Evolutionary conservation across 164 flowering plant genomes (phyloP), one percentile per base, ranked within the genome.

Genomic region (Macadamia integrifolia): DNA sequence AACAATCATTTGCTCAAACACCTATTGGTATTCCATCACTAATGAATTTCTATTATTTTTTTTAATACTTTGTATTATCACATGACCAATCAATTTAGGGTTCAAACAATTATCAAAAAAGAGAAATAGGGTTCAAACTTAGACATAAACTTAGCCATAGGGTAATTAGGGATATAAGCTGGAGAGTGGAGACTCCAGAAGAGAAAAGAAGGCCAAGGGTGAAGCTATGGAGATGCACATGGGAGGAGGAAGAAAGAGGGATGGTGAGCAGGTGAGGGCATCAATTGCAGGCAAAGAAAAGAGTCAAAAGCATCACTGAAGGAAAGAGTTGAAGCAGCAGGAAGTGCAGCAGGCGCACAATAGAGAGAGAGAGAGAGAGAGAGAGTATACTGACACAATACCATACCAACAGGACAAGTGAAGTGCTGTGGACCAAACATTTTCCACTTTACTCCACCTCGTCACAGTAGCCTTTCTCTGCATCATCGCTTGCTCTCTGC

Each of bases 391-490:
- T 49, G 57, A 53, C n/a, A 53, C 29, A 35, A 35, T 35, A 35
- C 40, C 40, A 35, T 35, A 66, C 44, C 56, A 18, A 67, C 65
- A 68, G 64, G 70, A 73, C 79, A 76, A 71, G 55, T 60, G 32
- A 58, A 62, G 64, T 62, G 55, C 35, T 58, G 80, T 77, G 80
- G 83, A 68, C 80, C 79, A 77, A 28, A 43, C 80, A 65, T 70
- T 56, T 15, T 14, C 15, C 57, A 65, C 76, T 76, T 76, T 76
- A 76, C 55, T 77, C 63, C 23, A 35, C 46, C 57, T 10, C 69
- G 48, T 35, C 8, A 35, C 57, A 14, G 57, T 53, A 17, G 1
- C 13, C n/a, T 17, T 35, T 53, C 68, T 53, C 32, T 32, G 31
- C 14, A 11, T 40, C 17, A 23, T 52, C 1, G 12, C 40, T 53